Percentiles rank a stretch among this genome's conserved stretches.
Evolutionary conservation across 2,329 filamentous ascomycete genomes (phyloP).

Genomic region (Neoscytalidium dimidiatum): DNA sequence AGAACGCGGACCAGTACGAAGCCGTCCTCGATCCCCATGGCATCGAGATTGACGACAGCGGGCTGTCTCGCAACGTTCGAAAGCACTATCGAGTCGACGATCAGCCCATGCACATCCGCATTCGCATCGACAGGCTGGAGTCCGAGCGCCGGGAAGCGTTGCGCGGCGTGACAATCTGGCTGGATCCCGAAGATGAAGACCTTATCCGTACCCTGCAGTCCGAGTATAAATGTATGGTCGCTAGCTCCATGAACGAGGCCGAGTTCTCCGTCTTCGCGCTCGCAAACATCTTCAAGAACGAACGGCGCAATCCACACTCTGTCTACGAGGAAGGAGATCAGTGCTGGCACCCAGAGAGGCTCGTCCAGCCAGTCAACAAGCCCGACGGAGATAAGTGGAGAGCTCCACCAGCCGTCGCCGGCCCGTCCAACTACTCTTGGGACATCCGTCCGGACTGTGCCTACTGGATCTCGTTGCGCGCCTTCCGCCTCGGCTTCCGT

Average conservation of each 20-base stretch:
- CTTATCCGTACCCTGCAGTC: too few relatives aligned
- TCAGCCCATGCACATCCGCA: too few relatives aligned
- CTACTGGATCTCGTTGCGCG: not conserved
- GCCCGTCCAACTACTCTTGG: not conserved
- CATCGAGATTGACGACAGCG: too few relatives aligned
- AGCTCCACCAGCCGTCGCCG: not conserved
- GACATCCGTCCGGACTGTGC: not conserved
- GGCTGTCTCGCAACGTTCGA: too few relatives aligned
- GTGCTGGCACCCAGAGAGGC: not conserved
- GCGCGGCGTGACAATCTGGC: too few relatives aligned
- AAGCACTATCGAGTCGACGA: too few relatives aligned
- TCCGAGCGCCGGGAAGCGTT: too few relatives aligned
- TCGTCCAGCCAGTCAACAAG: not conserved
- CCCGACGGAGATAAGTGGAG: not conserved
- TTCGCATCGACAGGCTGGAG: too few relatives aligned
- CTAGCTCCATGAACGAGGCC: not conserved
- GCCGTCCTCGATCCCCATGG: too few relatives aligned
- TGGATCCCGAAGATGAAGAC: too few relatives aligned
- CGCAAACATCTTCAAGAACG: not conserved
- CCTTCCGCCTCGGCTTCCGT: not conserved
- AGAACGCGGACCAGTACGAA: too few relatives aligned
- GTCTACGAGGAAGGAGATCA: not conserved
- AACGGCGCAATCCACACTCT: not conserved
- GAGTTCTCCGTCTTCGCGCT: not conserved
- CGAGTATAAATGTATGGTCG: not conserved